Conservation (phyloP, 108 stramenopile species). For the Heterococcus sp. region DNA sequence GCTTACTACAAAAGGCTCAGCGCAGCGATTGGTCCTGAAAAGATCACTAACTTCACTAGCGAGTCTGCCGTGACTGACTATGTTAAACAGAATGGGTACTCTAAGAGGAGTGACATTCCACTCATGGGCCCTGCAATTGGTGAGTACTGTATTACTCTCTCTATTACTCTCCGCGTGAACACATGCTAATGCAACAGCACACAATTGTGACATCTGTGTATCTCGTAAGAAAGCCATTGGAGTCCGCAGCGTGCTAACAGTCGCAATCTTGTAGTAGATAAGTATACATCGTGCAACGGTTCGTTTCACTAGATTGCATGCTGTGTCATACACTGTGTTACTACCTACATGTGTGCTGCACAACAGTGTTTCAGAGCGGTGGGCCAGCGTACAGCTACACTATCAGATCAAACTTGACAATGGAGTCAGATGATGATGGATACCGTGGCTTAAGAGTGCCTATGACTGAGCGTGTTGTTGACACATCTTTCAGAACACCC, state of each 20-base stretch:
- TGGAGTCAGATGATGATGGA: not conserved
- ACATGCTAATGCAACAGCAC: no score
- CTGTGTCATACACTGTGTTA: no score
- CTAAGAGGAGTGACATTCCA: not conserved
- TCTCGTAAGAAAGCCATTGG: no score
- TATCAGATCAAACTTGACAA: not conserved
- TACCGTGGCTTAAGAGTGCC: not conserved
- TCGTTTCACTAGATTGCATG: no score
- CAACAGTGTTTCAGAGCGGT: not conserved
- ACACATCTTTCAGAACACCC: not conserved
- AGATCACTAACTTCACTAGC: not conserved
- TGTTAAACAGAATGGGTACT: not conserved
- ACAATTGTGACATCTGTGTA: no score
- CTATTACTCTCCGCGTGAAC: no score
- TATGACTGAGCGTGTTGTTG: not conserved
- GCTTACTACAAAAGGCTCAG: not conserved
- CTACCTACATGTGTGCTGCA: not conserved
- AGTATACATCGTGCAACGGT: no score
- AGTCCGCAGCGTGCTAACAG: no score
- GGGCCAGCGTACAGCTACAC: not conserved
- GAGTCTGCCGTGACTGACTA: not conserved
- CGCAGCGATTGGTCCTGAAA: not conserved
- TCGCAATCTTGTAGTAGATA: no score
- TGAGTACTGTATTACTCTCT: no score
- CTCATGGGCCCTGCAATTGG: not conserved